Evolutionary conservation across 202 grass and related monocot genomes (phyloP), one percentile per base, ranked within the genome.

Genomic region (Schoenoplectus tabernaemontani): DNA sequence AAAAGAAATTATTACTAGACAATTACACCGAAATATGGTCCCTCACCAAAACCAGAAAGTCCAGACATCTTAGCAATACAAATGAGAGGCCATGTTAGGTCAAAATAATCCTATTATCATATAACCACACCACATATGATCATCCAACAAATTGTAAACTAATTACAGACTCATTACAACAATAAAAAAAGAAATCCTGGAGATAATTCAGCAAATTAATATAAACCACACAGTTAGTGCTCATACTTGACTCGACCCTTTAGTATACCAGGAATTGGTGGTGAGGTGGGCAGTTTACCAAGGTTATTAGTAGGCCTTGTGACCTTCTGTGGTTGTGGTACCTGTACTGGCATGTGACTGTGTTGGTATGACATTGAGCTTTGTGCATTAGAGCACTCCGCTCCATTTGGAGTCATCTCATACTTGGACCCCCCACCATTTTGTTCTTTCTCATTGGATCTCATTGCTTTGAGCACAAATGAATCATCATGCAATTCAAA

Each of bases 401-500:
- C 88, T 59, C 78, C 89, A 73, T 91, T 89, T 60, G 85, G 76
- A 82, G 41, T 67, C 36, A 70, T 48, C 13, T 75, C 81, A 57
- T 85, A 39, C 9, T 82, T 38, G 19, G 32, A 39, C 15, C 20
- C 43, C 51, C 50, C 66, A 59, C 87, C 84, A 42, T 69, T 80
- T 79, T 87, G 77, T 85, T 89, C 85, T 74, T 87, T 95, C 62
- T 90, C 87, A 32, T 80, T 87, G 59, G 91, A 85, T 60, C 92
- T 86, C 96, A 99, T 93, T 83, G 92, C 96, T 88, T 99, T 96
- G 54, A 99, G 54, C 39, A 99, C 90, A 85, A 86, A 93, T 4
- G 88, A 86, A 86, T 99, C 96, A 72, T 99, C 96, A 11, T 96
- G 90, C 76, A 99, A 82, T 84, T 99, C 88, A 68, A 96, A 99